Base-by-base conservation (phyloP, 331 rosid species). In the Cydonia oblonga region DNA sequence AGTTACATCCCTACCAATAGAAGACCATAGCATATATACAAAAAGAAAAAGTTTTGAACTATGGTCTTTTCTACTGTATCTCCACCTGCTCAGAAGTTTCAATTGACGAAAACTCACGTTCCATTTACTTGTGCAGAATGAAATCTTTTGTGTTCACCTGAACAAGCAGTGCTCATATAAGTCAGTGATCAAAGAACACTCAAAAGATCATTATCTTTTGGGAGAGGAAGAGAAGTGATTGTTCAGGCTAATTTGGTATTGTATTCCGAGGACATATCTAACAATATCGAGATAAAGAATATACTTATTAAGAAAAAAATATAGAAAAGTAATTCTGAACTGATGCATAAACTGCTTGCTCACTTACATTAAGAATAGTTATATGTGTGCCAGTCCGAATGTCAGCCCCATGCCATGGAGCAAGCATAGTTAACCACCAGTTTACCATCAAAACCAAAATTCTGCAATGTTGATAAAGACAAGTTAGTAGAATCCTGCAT, bases 321-420 rank as follows among this genome's bases (percentile, higher is more conserved):
- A 22, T 7, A 30, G 9, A 16, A 12, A 60, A 13, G 1, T 61
- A 30, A 60, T 16, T 49, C 63, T 0, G 24, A 70, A 54, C 25
- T 59, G 46, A 26, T 10, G 9, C 67, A 7, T 13, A 65, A 75
- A 49, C 42, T 57, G 70, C 73, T 77, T 49, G 67, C 70, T 69
- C 42, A 15, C 68, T 59, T 46, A 71, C 68, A 38, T 11, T 24
- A 16, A 33, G 35, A 58, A 62, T 71, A 35, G 28, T 52, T 32
- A n/a, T 57, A 56, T 42, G 70, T 40, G 79, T 62, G 82, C 60
- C 73, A 68, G 73, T 64, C 53, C 54, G 65, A 28, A 68, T 49
- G 40, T 84, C 81, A 91, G 79, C 97, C 96, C 96, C 97, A 95
- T 26, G 97, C 99, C 96, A 95, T 91, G 70, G 97, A 88, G 80